A percentile compares a stretch with the other conserved stretches of the same genome.
phyloP scores from a whole-genome alignment of 2,329 filamentous ascomycete genomes.

The Colletotrichum neosansevieriae region DNA sequence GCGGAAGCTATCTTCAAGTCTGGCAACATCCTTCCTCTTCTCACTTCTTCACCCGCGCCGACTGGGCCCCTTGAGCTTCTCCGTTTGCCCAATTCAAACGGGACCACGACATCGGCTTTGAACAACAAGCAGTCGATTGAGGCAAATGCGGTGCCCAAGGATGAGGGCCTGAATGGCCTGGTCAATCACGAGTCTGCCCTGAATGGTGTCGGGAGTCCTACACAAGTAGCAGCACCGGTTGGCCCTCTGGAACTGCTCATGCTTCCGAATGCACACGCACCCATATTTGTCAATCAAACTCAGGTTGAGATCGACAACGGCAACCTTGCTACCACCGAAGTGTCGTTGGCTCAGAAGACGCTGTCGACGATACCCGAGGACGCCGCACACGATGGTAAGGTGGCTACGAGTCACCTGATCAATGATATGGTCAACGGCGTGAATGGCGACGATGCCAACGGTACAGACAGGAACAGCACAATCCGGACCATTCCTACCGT shows the following conservation, averaged over 20 bases:
- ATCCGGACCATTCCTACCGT: conserved; percentile 13
- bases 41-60: conserved; percentile 43
- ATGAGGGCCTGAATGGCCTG: not conserved
- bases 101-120: not conserved
- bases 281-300: not conserved
- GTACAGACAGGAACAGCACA: conserved; percentile 6
- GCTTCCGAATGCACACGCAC: conserved; percentile 64
- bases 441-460: conserved; percentile 36
- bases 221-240: conserved; percentile 46
- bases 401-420: conserved; percentile 16
- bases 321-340: not conserved
- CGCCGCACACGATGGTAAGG: not conserved
- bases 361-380: conserved; percentile 34
- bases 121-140: not conserved
- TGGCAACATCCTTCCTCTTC: not conserved
- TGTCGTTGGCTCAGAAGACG: not conserved
- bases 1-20: not conserved
- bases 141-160: no score
- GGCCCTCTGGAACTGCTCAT: conserved; percentile 61
- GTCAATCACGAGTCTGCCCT: not conserved
- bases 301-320: not conserved
- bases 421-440: conserved; percentile 40
- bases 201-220: not conserved
- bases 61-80: conserved; percentile 60
- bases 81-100: conserved; percentile 66